phyloP scores from a whole-genome alignment of 23 red algal species.

The Rhodosorus marinus region DNA sequence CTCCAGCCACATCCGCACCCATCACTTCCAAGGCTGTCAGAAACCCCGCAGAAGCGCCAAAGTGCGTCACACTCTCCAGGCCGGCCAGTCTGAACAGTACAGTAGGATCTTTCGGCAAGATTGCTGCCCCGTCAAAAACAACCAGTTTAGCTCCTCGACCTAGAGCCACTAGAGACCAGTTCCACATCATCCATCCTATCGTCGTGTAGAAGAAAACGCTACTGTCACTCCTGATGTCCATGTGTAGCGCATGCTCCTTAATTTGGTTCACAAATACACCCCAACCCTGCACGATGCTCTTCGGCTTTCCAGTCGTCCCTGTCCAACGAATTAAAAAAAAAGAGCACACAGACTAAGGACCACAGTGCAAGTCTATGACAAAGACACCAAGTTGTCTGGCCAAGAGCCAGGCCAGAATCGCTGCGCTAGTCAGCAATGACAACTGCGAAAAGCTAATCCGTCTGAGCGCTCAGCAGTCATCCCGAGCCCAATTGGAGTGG shows the following conservation, averaged over 20 bases:
- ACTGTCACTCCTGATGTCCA: constrained; percentile 3
- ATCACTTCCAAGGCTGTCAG: constrained; percentile 11
- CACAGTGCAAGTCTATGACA: not conserved
- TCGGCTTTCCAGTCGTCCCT: constrained; percentile 58
- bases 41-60: constrained; percentile 32
- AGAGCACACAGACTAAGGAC: constrained; percentile 9
- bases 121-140: constrained; percentile 43
- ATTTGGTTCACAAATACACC: constrained; percentile 59
- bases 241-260: constrained; percentile 60
- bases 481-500: not conserved
- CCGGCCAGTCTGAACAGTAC: constrained; percentile 14
- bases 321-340: constrained; percentile 43
- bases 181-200: constrained; percentile 85
- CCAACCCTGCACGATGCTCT: constrained; percentile 46
- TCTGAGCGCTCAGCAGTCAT: not conserved
- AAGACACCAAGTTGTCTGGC: not conserved
- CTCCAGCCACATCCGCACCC: not conserved
- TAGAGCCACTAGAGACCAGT: constrained; percentile 45
- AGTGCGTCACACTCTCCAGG: constrained; percentile 34
- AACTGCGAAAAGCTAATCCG: not conserved
- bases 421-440: not conserved
- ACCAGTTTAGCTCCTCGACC: constrained; percentile 16
- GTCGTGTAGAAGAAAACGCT: constrained; percentile 38
- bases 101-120: constrained; percentile 7
- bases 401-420: not conserved